These are phyloP conservation scores for Rhinocladiella mackenziei DNA, from an alignment of 2,329 filamentous ascomycete genomes.

Conservation along the genomic window DNA sequence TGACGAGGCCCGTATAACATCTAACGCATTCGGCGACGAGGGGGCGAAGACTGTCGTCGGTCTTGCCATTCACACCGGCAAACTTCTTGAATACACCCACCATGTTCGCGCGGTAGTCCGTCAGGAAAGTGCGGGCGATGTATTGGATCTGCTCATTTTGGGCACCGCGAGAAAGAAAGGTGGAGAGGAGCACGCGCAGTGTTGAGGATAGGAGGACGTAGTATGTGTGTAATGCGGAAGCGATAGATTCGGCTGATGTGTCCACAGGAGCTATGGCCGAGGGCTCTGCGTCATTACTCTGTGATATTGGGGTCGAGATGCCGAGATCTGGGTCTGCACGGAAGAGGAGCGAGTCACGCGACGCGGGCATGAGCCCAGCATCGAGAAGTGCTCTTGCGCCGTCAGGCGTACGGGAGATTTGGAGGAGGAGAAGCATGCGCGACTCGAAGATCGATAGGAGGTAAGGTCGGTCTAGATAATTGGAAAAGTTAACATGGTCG, in stretches of 20 bases:
- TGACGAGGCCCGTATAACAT: conserved; percentile 26
- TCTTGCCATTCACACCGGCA: conserved; percentile 64
- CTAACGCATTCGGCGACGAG: conserved; percentile 24
- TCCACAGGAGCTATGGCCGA: background rate
- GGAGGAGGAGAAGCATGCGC: conserved; percentile 74
- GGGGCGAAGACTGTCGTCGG: conserved; percentile 22
- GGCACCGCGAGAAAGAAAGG: conserved; percentile 73
- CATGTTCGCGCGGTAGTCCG: conserved; percentile 77
- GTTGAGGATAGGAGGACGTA: conserved; percentile 79
- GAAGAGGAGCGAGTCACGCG: conserved; percentile 82
- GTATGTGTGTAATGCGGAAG: conserved; percentile 71
- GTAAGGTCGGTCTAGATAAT: conserved; percentile 47
- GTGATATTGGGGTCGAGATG: conserved; percentile 43
- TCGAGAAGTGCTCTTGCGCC: conserved; percentile 86
- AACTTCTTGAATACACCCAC: conserved; percentile 87
- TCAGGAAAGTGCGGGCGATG: conserved; percentile 74
- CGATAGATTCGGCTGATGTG: conserved; percentile 37
- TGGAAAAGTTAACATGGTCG: conserved; percentile 4
- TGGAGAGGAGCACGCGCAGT: conserved; percentile 74
- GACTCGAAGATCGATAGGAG: conserved; percentile 64
- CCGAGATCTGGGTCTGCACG: conserved; percentile 88
- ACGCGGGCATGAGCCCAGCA: conserved; percentile 75
- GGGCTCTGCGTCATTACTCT: background rate
- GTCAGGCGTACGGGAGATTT: conserved; percentile 75
- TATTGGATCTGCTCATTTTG: conserved; percentile 70